Conservation (phyloP, 176 grass and related monocot species). For the Carex littledalei region DNA sequence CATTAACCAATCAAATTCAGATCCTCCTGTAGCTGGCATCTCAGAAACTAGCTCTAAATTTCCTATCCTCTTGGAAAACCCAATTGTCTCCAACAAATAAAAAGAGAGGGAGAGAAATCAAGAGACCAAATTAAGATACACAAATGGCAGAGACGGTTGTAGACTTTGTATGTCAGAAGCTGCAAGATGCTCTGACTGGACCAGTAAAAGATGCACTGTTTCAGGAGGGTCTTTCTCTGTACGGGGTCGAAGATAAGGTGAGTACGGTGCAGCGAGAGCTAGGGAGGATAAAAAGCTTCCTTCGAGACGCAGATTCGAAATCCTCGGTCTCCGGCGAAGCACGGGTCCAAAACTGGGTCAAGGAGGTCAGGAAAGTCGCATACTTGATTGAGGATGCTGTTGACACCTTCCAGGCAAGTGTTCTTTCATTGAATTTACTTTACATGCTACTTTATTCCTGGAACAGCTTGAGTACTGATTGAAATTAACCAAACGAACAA, state of each 20-base stretch:
- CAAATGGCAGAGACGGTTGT: slow-evolving; percentile 14
- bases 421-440: background rate
- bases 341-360: slow-evolving; percentile 10
- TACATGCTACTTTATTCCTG: background rate
- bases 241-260: background rate
- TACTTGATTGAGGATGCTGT: slow-evolving; percentile 25
- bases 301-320: slow-evolving; percentile 22
- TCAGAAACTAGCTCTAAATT: background rate
- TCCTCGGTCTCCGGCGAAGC: background rate
- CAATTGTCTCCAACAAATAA: background rate
- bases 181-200: slow-evolving; percentile 9
- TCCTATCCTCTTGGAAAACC: background rate
- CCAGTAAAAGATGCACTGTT: background rate
- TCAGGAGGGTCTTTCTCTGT: background rate
- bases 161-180: slow-evolving; percentile 24
- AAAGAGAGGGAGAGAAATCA: background rate
- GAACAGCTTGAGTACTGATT: background rate
- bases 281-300: slow-evolving; percentile 7
- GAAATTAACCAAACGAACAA: too few species aligned
- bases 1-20: background rate
- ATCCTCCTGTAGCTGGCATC: background rate
- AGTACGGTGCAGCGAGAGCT: background rate
- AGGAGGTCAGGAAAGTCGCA: slow-evolving; percentile 12
- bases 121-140: too few species aligned
- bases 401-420: slow-evolving; percentile 9